Base-by-base conservation (phyloP, 2,329 filamentous ascomycete genomes). In the Aspergillus clavatus region DNA sequence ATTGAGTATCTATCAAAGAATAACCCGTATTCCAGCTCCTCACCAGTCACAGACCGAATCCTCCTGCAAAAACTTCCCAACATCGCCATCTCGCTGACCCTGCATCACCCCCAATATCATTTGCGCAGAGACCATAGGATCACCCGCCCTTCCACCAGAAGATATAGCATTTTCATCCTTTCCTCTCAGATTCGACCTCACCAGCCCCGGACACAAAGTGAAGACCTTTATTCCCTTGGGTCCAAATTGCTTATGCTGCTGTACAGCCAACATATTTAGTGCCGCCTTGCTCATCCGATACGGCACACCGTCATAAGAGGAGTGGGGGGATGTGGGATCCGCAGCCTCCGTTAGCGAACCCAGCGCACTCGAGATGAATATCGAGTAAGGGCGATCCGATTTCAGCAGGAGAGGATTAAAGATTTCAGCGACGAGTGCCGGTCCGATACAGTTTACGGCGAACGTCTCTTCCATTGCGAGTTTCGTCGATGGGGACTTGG, bases 181-280 rank as follows among this genome's bases (percentile, higher is more conserved):
- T 5, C 43, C 38, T 11, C 43, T 45, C n/a, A 66, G 45, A 41
- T 63, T 60, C 1, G 55, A 57, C 27, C 53, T 42, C 28, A 66
- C 61, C 8, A 64, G 50, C 0, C 63, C 62, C 7, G 63, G 61
- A 46, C 56, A 54, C 21, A 59, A 27, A 0, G 49, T 51, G 28
- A 62, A 65, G 1, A 59, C 50, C 11, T 53, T 52, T 1, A 45
- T 75, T 16, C 21, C 21, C 14, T 24, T 40, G 3, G 38, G n/a
- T 2, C 23, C 14, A 26, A 40, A 40, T 12, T 3, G 10, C 7
- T 21, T 24, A 14, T 24, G 14, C 22, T 52, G 48, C 11, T 74
- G 67, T 38, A 76, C 50, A 67, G 74, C 73, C 52, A 74, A 51
- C 63, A 72, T 71, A 23, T 74, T 71, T 7, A 73, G 19, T 0